Percentiles rank a stretch among this genome's conserved stretches.
phyloP scores from a whole-genome alignment of 2,329 filamentous ascomycete genomes.

The Beauveria pseudobassiana region DNA sequence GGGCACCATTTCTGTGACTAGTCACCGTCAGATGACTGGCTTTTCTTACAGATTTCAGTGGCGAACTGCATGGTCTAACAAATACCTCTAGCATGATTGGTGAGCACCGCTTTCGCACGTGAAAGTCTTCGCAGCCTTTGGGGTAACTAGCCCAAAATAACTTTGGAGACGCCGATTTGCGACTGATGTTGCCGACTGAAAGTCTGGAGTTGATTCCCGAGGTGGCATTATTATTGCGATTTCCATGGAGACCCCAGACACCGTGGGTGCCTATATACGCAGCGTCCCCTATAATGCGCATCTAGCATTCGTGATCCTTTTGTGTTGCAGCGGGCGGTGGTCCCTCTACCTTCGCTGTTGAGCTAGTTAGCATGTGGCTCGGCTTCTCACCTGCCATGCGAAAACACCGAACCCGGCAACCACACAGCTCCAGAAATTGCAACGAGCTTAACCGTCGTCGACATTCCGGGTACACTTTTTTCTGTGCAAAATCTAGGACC shows the following conservation, averaged over 20 bases:
- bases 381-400: neutral
- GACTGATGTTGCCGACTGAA: neutral
- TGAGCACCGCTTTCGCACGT: constrained; percentile 1
- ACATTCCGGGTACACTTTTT: neutral
- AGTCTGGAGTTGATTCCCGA: neutral
- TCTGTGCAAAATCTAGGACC: neutral
- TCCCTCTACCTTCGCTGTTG: no score
- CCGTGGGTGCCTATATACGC: constrained; percentile 1
- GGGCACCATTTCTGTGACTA: constrained; percentile 1
- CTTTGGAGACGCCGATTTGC: constrained; percentile 1
- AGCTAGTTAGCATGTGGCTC: neutral
- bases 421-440: neutral
- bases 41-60: neutral
- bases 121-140: neutral
- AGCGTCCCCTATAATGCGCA: no score
- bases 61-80: neutral
- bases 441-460: neutral
- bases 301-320: no score
- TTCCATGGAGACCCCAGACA: neutral
- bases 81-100: constrained; percentile 8
- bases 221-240: neutral
- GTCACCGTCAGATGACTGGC: constrained; percentile 8
- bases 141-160: neutral
- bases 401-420: constrained; percentile 1
- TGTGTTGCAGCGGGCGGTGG: neutral